Conservation (phyloP, 257 asterid genomes). For the Rhazya stricta region DNA sequence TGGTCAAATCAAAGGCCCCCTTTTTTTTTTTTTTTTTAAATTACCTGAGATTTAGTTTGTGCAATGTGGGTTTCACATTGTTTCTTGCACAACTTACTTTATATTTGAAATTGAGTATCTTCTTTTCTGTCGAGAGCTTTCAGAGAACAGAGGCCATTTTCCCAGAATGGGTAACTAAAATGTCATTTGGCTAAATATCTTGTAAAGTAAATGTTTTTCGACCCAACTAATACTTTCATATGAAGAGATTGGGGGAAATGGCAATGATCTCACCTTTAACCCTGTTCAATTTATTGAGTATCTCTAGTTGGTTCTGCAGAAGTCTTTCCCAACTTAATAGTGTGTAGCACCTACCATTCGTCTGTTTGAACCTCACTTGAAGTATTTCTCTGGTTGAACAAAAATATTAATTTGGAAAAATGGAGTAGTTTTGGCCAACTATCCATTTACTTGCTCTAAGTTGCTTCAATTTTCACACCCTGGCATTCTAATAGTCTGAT, state of each 20-base stretch:
- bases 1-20: background rate
- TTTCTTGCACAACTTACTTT: background rate
- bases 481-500: background rate
- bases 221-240: background rate
- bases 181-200: background rate
- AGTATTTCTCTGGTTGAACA: background rate
- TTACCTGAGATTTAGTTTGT: background rate
- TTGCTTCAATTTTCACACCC: background rate
- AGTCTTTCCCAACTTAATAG: background rate
- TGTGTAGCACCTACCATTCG: background rate
- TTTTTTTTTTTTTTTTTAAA: no score
- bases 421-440: background rate
- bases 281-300: background rate
- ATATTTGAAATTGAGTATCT: background rate
- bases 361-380: background rate
- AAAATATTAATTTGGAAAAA: background rate
- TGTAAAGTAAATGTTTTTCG: background rate
- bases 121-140: background rate
- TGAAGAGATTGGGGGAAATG: background rate
- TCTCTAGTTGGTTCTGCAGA: background rate
- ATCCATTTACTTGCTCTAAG: background rate
- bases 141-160: background rate
- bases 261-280: conserved; percentile 1
- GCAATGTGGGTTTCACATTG: background rate
- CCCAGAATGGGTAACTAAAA: background rate